Evolutionary conservation across 2,329 filamentous ascomycete species (phyloP).

Genomic region (Magnaporthiopsis incrustans): DNA sequence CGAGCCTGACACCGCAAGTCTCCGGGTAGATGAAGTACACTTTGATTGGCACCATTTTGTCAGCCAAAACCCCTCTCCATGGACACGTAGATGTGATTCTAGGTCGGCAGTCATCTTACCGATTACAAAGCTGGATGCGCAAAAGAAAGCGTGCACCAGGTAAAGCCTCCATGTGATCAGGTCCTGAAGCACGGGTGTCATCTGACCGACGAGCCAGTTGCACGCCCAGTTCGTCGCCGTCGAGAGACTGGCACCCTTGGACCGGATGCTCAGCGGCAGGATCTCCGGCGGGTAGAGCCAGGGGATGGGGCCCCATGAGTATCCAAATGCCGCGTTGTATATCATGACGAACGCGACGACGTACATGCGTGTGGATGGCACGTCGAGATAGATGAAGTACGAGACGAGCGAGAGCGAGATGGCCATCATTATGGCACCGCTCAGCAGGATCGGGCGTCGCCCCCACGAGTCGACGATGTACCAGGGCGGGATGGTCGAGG

Average conservation of each 20-base stretch:
- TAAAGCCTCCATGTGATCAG: constrained; percentile 92
- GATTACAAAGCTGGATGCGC: constrained; percentile 87
- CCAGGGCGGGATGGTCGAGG: constrained; percentile 93
- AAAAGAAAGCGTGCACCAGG: constrained; percentile 93
- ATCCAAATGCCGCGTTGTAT: constrained; percentile 95
- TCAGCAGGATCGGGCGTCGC: constrained; percentile 79
- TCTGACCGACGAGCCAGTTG: constrained; percentile 93
- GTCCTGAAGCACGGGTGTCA: constrained; percentile 90
- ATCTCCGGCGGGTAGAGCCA: constrained; percentile 99
- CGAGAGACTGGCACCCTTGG: constrained; percentile 92
- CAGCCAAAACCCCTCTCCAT: background rate
- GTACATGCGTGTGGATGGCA: constrained; percentile 67
- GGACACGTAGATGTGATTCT: background rate
- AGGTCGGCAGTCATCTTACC: constrained; percentile 51
- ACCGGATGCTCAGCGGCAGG: constrained; percentile 87
- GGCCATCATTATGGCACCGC: constrained; percentile 82
- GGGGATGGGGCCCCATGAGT: constrained; percentile 90
- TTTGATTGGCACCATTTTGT: constrained; percentile 25
- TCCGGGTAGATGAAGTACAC: constrained; percentile 98
- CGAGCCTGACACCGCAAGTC: constrained; percentile 86
- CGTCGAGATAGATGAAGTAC: constrained; percentile 88
- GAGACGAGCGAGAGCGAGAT: constrained; percentile 83
- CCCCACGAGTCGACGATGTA: constrained; percentile 93
- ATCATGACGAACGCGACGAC: constrained; percentile 96
- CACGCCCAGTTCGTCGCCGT: constrained; percentile 97